phyloP scores from a whole-genome alignment of 1,284 basidiomycete species.

The Gomphus bonarii region DNA sequence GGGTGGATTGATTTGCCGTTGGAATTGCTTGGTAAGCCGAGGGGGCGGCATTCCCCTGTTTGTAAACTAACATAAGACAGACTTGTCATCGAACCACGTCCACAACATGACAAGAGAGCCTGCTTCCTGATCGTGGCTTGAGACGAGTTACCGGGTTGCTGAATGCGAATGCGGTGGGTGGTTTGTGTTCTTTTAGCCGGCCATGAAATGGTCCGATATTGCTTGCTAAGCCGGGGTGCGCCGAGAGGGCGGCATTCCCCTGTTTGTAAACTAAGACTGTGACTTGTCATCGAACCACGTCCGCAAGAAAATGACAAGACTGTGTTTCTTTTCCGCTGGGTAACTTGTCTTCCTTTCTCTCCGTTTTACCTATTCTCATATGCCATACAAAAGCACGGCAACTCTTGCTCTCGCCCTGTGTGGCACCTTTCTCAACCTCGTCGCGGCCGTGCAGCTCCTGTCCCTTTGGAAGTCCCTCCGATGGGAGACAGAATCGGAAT shows the following conservation, averaged over 20 bases:
- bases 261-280: too few species aligned
- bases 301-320: background rate
- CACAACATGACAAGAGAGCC: background rate
- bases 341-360: background rate
- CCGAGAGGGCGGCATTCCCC: too few species aligned
- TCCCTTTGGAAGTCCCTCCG: conserved; percentile 48
- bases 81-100: background rate
- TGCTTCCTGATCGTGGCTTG: too few species aligned
- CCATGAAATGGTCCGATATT: too few species aligned
- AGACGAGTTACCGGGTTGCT: too few species aligned
- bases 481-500: conserved; percentile 62
- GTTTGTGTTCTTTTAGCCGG: too few species aligned
- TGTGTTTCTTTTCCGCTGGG: conserved; percentile 1
- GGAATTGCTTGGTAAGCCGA: too few species aligned
- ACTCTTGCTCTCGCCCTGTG: conserved; percentile 45
- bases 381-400: conserved; percentile 31
- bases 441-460: conserved; percentile 44
- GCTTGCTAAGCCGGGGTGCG: too few species aligned
- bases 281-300: background rate
- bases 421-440: conserved; percentile 44
- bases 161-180: too few species aligned
- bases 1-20: too few species aligned
- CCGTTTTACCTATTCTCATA: background rate
- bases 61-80: too few species aligned
- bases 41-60: too few species aligned